Percentiles rank a stretch among this genome's conserved stretches.
Conservation (phyloP, 2,329 filamentous ascomycete genomes). For the Colletotrichum salicis region DNA sequence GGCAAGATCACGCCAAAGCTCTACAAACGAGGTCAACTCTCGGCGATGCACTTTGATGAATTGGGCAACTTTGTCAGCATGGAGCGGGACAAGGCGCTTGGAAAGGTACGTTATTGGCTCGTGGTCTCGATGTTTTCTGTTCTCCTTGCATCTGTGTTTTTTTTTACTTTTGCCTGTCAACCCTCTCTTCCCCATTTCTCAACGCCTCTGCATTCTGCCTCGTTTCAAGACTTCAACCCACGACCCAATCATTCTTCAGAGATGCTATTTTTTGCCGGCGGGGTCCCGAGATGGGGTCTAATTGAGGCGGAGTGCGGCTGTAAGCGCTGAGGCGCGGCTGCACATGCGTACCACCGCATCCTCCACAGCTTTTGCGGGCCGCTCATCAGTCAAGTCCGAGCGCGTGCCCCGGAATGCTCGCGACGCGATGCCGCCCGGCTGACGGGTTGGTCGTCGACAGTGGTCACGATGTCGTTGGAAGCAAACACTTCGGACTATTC, state of each 20-base stretch:
- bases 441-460: neutral
- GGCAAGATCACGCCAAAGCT: constrained; percentile 92
- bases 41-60: constrained; percentile 84
- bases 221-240: constrained; percentile 14
- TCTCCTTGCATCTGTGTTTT: constrained; percentile 34
- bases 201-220: constrained; percentile 14
- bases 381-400: constrained; percentile 3
- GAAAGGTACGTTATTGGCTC: constrained; percentile 68
- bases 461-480: neutral
- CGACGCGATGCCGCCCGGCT: neutral
- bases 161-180: neutral
- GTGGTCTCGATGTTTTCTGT: constrained; percentile 35
- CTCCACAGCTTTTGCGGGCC: constrained; percentile 16
- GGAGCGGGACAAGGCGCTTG: constrained; percentile 87
- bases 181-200: constrained; percentile 26
- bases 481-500: constrained; percentile 17
- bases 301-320: constrained; percentile 34
- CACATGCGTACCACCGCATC: constrained; percentile 24
- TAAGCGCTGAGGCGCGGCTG: constrained; percentile 48
- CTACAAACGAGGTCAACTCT: constrained; percentile 82
- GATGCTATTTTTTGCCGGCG: constrained; percentile 30
- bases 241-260: neutral
- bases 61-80: constrained; percentile 84
- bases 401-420: constrained; percentile 2
- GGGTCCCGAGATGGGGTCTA: constrained; percentile 23